A percentile compares a stretch with the other conserved stretches of the same genome.
These are phyloP conservation scores for Euphrasia arctica DNA, from an alignment of 305 asterid species.

Conservation along the genomic window DNA sequence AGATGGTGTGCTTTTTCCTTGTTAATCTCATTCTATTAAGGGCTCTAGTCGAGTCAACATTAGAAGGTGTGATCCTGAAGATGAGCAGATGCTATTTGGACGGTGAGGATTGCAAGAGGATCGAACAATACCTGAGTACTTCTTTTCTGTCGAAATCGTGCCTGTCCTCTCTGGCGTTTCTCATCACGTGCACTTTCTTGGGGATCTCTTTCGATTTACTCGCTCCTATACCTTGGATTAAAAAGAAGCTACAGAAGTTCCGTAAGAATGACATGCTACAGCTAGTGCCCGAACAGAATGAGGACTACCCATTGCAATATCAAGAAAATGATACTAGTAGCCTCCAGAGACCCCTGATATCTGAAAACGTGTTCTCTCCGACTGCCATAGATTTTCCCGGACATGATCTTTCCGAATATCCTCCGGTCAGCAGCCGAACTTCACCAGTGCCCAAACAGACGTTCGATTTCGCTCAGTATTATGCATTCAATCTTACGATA, in stretches of 20 bases:
- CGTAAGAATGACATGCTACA: slow-evolving; percentile 95
- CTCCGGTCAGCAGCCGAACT: slow-evolving; percentile 87
- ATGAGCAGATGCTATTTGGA: slow-evolving; percentile 98
- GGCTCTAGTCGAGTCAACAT: slow-evolving; percentile 91
- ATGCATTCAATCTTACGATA: slow-evolving; percentile 95
- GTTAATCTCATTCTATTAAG: slow-evolving; percentile 91
- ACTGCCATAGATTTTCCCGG: slow-evolving; percentile 37
- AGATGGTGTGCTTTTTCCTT: slow-evolving; percentile 95
- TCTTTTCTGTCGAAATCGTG: slow-evolving; percentile 91
- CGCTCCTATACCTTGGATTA: slow-evolving; percentile 98
- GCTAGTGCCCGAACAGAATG: slow-evolving; percentile 83
- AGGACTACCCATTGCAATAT: slow-evolving; percentile 69
- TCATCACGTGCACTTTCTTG: slow-evolving; percentile 87
- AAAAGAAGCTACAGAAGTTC: slow-evolving; percentile 78
- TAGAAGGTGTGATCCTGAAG: slow-evolving; percentile 73
- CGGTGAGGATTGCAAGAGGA: slow-evolving; percentile 96
- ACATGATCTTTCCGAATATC: slow-evolving; percentile 61
- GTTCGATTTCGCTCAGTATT: slow-evolving; percentile 96
- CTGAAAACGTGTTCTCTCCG: slow-evolving; percentile 51
- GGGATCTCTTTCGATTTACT: slow-evolving; percentile 92
- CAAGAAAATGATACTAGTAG: slow-evolving; percentile 42
- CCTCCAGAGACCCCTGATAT: slow-evolving; percentile 70
- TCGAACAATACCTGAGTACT: slow-evolving; percentile 75
- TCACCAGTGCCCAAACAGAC: slow-evolving; percentile 95
- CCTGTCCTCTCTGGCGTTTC: slow-evolving; percentile 88